Conservation (phyloP, 2,329 filamentous ascomycete genomes). For the Sarocladiaceae sp. region DNA sequence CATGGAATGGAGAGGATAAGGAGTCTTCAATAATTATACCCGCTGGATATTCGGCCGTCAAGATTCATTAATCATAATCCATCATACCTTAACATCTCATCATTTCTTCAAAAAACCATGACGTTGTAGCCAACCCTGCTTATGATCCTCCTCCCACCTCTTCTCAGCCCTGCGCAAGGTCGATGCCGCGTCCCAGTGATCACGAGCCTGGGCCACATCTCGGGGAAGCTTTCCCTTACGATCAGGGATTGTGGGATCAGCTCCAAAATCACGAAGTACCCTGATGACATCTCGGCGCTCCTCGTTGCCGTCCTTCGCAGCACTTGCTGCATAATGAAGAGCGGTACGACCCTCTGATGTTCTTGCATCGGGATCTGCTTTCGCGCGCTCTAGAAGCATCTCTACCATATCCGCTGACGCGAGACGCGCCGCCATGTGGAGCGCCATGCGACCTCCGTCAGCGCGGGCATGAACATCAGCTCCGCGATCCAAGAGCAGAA, state of each 20-base stretch:
- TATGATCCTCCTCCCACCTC: constrained; percentile 27
- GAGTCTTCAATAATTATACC: neutral
- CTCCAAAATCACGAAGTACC: constrained; percentile 23
- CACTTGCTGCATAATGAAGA: constrained; percentile 27
- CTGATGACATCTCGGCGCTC: constrained; percentile 25
- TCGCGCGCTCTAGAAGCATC: constrained; percentile 24
- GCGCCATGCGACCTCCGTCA: constrained; percentile 24
- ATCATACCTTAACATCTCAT: constrained; percentile 7
- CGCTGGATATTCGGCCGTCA: neutral
- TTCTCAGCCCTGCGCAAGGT: constrained; percentile 28
- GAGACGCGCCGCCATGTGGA: constrained; percentile 26
- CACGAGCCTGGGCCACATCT: constrained; percentile 27
- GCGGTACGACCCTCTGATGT: constrained; percentile 25
- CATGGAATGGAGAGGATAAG: too few relatives aligned
- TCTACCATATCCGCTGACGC: constrained; percentile 25
- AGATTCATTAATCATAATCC: constrained; percentile 6
- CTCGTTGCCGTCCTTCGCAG: constrained; percentile 24
- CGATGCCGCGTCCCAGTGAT: constrained; percentile 26
- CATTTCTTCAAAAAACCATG: constrained; percentile 20
- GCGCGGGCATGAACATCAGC: constrained; percentile 22
- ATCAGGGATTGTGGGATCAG: constrained; percentile 24
- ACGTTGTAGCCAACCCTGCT: constrained; percentile 23
- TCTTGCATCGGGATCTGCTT: constrained; percentile 23
- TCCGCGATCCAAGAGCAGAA: constrained; percentile 25
- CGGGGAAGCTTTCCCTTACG: constrained; percentile 22